A percentile compares a stretch with the other conserved stretches of the same genome.
Conservation (phyloP, 2,329 filamentous ascomycete genomes). For the Xenoacremonium recifei region DNA sequence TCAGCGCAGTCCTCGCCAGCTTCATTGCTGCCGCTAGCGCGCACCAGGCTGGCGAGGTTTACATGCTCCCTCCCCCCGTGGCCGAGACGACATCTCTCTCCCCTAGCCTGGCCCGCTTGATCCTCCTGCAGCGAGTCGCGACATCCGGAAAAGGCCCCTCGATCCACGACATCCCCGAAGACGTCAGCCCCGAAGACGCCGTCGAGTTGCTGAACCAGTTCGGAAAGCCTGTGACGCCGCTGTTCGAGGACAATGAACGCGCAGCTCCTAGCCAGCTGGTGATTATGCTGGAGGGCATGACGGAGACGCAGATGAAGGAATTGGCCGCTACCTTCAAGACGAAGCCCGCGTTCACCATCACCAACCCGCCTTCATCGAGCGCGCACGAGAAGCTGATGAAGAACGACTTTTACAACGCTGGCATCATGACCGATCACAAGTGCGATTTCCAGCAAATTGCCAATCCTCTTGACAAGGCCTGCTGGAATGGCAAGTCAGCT, state of each 20-base stretch:
- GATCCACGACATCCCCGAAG: constrained; percentile 44
- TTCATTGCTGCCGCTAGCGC: constrained; percentile 39
- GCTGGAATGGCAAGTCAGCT: constrained; percentile 44
- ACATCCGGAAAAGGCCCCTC: constrained; percentile 46
- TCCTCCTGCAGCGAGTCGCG: constrained; percentile 57
- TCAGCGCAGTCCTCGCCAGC: constrained; percentile 37
- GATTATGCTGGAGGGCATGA: constrained; percentile 58
- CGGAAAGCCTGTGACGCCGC: constrained; percentile 48
- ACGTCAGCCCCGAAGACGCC: constrained; percentile 43
- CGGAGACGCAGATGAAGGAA: constrained; percentile 43
- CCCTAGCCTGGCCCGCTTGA: constrained; percentile 54
- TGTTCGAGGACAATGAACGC: constrained; percentile 45
- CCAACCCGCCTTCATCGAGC: constrained; percentile 41
- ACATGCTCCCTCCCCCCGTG: constrained; percentile 43
- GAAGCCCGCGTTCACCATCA: constrained; percentile 48
- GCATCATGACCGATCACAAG: constrained; percentile 32
- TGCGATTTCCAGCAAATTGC: constrained; percentile 40
- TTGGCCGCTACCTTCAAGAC: constrained; percentile 36
- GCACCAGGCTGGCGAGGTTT: constrained; percentile 49
- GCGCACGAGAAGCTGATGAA: constrained; percentile 43
- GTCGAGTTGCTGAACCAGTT: constrained; percentile 59
- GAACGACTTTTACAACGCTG: constrained; percentile 39
- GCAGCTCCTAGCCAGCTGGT: constrained; percentile 53
- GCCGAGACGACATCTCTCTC: constrained; percentile 42
- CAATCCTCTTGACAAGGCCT: constrained; percentile 42